Conservation (phyloP, 148 eudicot species). For the Fagopyrum esculentum region DNA sequence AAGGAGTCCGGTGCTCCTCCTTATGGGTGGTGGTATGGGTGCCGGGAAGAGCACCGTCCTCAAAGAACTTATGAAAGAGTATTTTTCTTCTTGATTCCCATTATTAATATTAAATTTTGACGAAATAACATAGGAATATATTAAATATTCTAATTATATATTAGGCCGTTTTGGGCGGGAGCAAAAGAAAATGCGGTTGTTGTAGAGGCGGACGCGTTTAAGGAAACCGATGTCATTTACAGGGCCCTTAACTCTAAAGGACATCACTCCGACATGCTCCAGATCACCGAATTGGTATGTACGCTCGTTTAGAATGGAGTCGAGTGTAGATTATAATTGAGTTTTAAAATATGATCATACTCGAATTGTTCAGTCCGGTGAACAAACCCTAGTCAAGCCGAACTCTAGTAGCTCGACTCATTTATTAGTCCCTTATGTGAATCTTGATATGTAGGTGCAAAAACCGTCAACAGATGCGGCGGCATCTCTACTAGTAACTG, state of each 20-base stretch:
- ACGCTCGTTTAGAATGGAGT: no score
- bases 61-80: constrained; percentile 76
- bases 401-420: no score
- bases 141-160: not conserved
- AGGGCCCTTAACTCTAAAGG: constrained; percentile 65
- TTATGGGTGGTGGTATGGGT: constrained; percentile 99
- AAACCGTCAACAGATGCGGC: constrained; percentile 86
- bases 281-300: constrained; percentile 75
- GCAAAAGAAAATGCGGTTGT: constrained; percentile 62
- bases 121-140: not conserved
- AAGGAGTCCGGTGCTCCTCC: constrained; percentile 74
- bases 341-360: no score
- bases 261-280: constrained; percentile 81
- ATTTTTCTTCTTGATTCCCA: no score
- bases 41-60: constrained; percentile 97
- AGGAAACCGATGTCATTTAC: constrained; percentile 79
- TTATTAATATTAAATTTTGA: no score
- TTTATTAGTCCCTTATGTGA: no score
- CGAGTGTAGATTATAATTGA: no score
- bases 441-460: constrained; percentile 37
- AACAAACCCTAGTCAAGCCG: no score
- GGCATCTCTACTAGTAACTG: constrained; percentile 76
- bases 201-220: constrained; percentile 92
- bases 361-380: no score
- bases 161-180: constrained; percentile 82